A percentile compares a stretch with the other conserved stretches of the same genome.
phyloP scores from a whole-genome alignment of 2,329 filamentous ascomycete species.

The Paraphoma sp. region DNA sequence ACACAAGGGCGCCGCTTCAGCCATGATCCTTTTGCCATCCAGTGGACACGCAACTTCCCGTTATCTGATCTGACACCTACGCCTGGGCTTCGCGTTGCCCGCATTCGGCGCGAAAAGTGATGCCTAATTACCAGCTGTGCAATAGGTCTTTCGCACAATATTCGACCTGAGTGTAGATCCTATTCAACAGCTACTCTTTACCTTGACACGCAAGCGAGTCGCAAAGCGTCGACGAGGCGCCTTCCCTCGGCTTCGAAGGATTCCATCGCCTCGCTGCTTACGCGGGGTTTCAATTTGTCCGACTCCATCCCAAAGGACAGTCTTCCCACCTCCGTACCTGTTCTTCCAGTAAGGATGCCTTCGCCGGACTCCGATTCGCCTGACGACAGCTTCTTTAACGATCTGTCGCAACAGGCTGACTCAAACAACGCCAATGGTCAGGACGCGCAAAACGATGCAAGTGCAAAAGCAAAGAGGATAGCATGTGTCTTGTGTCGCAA shows the following conservation, averaged over 20 bases:
- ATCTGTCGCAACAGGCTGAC: slow-evolving; percentile 56
- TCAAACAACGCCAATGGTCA: slow-evolving; percentile 48
- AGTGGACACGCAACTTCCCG: slow-evolving; percentile 10
- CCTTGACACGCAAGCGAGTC: not conserved
- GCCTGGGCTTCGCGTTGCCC: slow-evolving; percentile 5
- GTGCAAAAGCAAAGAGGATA: slow-evolving; percentile 74
- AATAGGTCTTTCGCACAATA: slow-evolving; percentile 1
- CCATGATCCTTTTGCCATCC: slow-evolving; percentile 9
- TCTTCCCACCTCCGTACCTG: not conserved
- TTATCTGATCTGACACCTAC: slow-evolving; percentile 1
- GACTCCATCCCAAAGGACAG: not conserved
- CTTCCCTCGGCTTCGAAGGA: not conserved
- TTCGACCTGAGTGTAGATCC: not conserved
- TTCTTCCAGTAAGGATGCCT: slow-evolving; percentile 30
- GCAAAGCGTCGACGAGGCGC: not conserved
- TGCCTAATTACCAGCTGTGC: slow-evolving; percentile 11
- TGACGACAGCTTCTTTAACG: slow-evolving; percentile 63
- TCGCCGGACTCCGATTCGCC: slow-evolving; percentile 41
- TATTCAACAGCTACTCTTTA: not conserved
- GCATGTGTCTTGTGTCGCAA: slow-evolving; percentile 94
- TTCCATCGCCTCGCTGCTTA: slow-evolving; percentile 9
- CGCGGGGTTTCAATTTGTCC: slow-evolving; percentile 4
- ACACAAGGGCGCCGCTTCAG: slow-evolving; percentile 17
- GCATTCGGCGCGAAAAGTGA: slow-evolving; percentile 8
- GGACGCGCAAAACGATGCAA: slow-evolving; percentile 53